Base-by-base conservation (phyloP, 139 green algal species). In the Axilococcus clingmanii region DNA sequence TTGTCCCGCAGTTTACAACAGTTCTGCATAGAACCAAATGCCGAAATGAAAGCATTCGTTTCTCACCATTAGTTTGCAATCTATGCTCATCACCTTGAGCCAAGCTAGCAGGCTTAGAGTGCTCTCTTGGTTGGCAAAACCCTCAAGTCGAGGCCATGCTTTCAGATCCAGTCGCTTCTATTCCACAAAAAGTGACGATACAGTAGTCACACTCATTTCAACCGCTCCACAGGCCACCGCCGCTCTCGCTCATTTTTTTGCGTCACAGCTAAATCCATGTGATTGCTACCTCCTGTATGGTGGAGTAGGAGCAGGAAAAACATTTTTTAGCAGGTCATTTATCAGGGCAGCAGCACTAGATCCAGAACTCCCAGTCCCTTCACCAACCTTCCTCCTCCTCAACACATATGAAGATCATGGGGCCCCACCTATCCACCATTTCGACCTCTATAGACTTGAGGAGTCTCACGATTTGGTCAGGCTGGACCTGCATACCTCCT, bases 371-470 rank as follows among this genome's bases (percentile, higher is more conserved):
- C 59, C 76, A 0, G 85, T 94, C 23, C 85, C 85, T 0, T 93
- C 84, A 4, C 85, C 85, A 1, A 94, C 83, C 0, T 94, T 78
- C 55, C 66, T 94, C 17, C 60, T 94, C 47, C 81, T 90, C 45
- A 84, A 87, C 33, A 78, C 78, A 3, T 94, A 94, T 40, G 16
- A 34, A 16, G 14, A 30, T n/a, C 4, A 16, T 4, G 15, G 22
- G 27, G 44, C 29, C 54, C 56, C 60, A 63, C 63, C 65, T 2
- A 75, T 91, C 16, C 76, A 93, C 45, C 84, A 93, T 53, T 93
- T 82, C 58, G 84, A 93, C 56, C 58, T 91, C 33, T 93, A 91
- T 55, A 65, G 84, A 27, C 38, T 93, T 48, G 19, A 7, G n/a
- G 19, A 48, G 17, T 5, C 15, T 40, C 35, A 43, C 31, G 56